phyloP scores from a whole-genome alignment of 2,329 filamentous ascomycete species.

The Sporothrix protearum region DNA sequence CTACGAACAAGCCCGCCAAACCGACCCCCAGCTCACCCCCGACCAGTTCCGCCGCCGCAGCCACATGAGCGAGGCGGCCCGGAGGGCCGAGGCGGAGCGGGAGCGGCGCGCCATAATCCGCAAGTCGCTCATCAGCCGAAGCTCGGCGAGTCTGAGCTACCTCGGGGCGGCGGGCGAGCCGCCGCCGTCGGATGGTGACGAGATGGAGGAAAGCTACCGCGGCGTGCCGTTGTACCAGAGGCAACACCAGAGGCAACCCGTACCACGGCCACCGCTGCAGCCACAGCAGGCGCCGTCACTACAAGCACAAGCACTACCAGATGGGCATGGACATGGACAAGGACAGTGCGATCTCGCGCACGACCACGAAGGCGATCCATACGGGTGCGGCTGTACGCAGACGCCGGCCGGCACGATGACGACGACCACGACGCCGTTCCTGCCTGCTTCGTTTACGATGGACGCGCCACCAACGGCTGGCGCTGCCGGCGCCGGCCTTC shows the following conservation, averaged over 20 bases:
- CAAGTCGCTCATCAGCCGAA: constrained; percentile 41
- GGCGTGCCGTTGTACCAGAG: not conserved
- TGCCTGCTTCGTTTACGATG: not conserved
- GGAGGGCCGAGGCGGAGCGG: constrained; percentile 37
- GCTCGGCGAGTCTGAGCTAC: constrained; percentile 20
- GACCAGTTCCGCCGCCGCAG: constrained; percentile 30
- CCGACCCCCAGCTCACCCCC: constrained; percentile 31
- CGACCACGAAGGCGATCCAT: not conserved
- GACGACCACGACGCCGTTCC: not conserved
- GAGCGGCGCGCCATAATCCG: constrained; percentile 43
- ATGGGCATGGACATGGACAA: too few relatives aligned
- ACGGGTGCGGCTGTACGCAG: not conserved
- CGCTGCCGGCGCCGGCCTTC: constrained; percentile 24
- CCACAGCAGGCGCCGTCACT: not conserved
- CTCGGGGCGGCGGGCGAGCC: constrained; percentile 6
- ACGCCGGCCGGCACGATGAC: not conserved
- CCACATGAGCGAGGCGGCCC: constrained; percentile 32
- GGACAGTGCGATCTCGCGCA: not conserved
- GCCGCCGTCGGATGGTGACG: not conserved
- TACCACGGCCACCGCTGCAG: not conserved
- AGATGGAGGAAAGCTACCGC: not conserved
- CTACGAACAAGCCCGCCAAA: constrained; percentile 29
- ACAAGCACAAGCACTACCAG: not conserved
- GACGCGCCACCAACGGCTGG: not conserved
- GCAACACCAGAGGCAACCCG: constrained; percentile 3